phyloP scores from a whole-genome alignment of 495 filamentous ascomycete genomes.

The Oidiodendron maius region DNA sequence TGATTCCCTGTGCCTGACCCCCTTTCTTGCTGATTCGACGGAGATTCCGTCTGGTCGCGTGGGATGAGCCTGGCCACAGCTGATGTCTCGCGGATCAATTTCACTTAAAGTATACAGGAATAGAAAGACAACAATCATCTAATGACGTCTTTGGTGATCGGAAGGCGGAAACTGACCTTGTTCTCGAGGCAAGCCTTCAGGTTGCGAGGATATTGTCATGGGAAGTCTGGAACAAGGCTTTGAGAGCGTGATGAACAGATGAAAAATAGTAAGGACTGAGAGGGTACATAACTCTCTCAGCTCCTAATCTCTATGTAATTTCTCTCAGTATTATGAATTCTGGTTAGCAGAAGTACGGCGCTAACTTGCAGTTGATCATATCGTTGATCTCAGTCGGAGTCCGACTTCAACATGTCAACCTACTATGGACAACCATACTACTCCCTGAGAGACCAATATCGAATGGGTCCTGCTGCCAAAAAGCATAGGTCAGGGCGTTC shows the following conservation, averaged over 20 bases:
- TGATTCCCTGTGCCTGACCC: background rate
- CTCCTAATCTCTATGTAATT: no score
- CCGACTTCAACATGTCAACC: background rate
- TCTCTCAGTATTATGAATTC: no score
- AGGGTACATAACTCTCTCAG: background rate
- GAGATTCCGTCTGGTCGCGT: background rate
- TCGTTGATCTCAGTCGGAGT: no score
- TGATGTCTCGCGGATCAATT: no score
- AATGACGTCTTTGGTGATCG: background rate
- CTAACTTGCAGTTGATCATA: no score
- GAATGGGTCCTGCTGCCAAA: background rate
- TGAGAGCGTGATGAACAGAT: background rate
- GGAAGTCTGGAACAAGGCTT: background rate
- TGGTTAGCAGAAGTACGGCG: no score
- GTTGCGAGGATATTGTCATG: background rate
- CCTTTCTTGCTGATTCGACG: background rate
- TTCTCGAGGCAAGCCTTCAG: background rate
- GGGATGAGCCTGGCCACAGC: no score
- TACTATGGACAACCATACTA: background rate
- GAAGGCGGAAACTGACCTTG: background rate
- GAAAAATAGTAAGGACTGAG: background rate
- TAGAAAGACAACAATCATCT: background rate
- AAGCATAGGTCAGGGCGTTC: background rate
- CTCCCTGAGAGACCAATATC: background rate
- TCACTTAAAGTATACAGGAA: background rate